Conservation (phyloP, 352 stramenopile genomes). For the Stramenopiles sp. region DNA sequence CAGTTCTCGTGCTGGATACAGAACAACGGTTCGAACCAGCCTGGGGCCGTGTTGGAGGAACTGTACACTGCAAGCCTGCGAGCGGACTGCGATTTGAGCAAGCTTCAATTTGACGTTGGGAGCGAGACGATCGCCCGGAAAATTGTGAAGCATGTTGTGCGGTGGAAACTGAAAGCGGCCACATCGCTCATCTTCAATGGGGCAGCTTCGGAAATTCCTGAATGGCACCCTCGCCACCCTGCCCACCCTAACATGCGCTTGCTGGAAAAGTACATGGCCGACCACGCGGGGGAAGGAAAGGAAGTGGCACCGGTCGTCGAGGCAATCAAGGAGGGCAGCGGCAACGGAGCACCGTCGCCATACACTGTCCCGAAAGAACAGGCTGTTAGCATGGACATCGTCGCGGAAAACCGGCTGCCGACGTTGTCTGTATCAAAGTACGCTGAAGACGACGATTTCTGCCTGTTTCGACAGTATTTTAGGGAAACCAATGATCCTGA, state of each 20-base stretch:
- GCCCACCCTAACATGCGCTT: neutral
- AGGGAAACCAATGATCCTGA: neutral
- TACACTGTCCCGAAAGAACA: neutral
- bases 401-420: neutral
- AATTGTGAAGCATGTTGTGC: neutral
- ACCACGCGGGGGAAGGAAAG: neutral
- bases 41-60: neutral
- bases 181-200: neutral
- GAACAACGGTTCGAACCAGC: neutral
- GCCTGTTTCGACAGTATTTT: neutral
- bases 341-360: neutral
- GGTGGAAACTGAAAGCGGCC: neutral
- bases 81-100: neutral
- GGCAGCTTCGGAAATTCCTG: neutral
- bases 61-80: neutral
- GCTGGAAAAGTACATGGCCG: neutral
- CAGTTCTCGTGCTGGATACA: neutral
- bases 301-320: neutral
- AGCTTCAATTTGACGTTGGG: neutral
- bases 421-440: conserved; percentile 3
- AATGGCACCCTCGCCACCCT: neutral
- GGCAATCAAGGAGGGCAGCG: neutral
- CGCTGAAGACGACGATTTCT: neutral
- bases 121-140: neutral
- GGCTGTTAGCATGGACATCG: neutral